Base-by-base conservation (phyloP, 2,329 filamentous ascomycete species). In the Penicillium griseofulvum region DNA sequence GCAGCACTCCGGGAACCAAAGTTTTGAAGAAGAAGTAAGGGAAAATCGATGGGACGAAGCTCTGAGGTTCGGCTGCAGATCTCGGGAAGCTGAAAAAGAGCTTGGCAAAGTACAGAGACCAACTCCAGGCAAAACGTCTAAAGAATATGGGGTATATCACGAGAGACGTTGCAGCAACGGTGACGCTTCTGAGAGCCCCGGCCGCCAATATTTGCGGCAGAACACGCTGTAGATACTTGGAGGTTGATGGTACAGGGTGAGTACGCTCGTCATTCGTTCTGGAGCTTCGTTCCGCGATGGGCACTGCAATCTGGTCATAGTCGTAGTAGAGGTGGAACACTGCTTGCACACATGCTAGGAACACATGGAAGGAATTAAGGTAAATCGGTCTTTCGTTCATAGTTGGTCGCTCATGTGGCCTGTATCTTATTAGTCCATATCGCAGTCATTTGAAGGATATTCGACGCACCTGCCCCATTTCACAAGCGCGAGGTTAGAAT, bases 361-460 rank as follows among this genome's bases (percentile, higher is more conserved):
- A 72, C 3, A 87, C 68, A 61, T 94, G 83, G 66, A 89, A 86
- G 56, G 82, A 83, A 33, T 89, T 86, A 48, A 96, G 78, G 69
- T 91, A 94, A 26, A 97, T 82, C 0, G 91, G 87, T 61, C 89
- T 84, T 78, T 97, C 93, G 70, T 97, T 97, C 55, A 97, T 76
- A 49, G 85, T 82, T 19, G 88, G 82, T 34, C 91, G 83, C 70
- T 94, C 90, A 62, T 82, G 79, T 11, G 76, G 68, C 57, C 76
- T 79, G 55, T 2, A 34, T 7, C 5, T 1, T 22, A 34, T 67
- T 55, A 57, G 56, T 17, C 39, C 41, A 38, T 39, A 31, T 58
- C 54, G 49, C 16, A 46, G 16, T 38, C 45, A 45, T 28, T 41
- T 39, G 10, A 9, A 38, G 28, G 4, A 38, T 17, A 33, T 17